Percentiles rank a stretch among this genome's conserved stretches.
Conservation (phyloP, 2,329 filamentous ascomycete species). For the Dactylonectria estremocensis region DNA sequence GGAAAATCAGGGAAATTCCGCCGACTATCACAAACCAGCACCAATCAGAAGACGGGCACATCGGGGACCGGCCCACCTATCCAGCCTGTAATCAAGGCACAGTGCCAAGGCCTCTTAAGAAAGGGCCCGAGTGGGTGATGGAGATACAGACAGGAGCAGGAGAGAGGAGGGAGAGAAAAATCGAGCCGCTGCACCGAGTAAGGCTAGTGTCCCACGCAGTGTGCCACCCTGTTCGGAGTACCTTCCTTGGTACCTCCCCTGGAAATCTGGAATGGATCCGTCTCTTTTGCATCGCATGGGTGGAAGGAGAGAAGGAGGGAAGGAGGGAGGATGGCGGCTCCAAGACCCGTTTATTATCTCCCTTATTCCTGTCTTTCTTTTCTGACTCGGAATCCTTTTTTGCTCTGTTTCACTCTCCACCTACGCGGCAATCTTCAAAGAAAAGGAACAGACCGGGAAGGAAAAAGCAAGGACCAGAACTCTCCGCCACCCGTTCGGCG, state of each 20-base stretch:
- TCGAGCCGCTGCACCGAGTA: neutral
- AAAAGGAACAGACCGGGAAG: neutral
- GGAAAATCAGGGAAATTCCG: constrained; percentile 19
- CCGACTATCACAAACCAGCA: constrained; percentile 11
- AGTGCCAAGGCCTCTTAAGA: neutral
- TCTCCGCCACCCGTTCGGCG: neutral
- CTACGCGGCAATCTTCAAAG: neutral
- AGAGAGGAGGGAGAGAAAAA: neutral
- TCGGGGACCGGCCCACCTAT: constrained; percentile 5
- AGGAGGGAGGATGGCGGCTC: constrained; percentile 3
- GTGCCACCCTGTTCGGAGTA: neutral
- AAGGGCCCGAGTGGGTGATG: too few relatives aligned
- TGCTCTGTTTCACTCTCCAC: neutral
- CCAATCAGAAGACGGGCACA: constrained; percentile 7
- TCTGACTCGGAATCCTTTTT: neutral
- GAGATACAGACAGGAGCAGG: neutral
- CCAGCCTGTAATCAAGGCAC: constrained; percentile 15
- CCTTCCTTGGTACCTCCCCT: neutral
- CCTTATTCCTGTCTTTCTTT: neutral
- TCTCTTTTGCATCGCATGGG: neutral
- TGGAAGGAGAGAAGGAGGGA: neutral
- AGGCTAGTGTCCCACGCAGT: neutral
- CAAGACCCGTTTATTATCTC: constrained; percentile 8
- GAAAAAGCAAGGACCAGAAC: neutral
- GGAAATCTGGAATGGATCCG: neutral